Base-by-base conservation (phyloP, 495 filamentous ascomycete genomes). In the Tetracladium marchalianum region DNA sequence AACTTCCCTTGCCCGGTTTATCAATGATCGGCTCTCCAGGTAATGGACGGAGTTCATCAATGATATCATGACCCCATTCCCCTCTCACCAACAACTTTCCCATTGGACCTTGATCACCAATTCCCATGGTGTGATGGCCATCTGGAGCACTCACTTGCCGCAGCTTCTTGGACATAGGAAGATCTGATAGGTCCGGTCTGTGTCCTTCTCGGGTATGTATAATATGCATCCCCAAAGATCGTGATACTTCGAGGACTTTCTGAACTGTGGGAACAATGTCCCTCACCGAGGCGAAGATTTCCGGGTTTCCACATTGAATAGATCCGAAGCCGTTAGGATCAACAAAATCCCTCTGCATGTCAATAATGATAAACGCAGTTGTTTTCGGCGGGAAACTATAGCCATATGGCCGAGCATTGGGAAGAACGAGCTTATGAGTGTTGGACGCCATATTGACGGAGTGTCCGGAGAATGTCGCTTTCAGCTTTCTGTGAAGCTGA, bases 121-220 rank as follows among this genome's bases (percentile, higher is more conserved):
- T 81, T 0, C 73, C 77, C 16, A 81, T 59, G 2, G 47, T 54
- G 42, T 58, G 55, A 2, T 68, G 66, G 12, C 69, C 55, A 51
- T 77, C 78, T 41, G 80, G 76, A 15, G 65, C 61, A 27, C 71
- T 78, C 12, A 58, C 35, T 42, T 58, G 55, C 5, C 80, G 71
- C 45, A 69, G 69, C 5, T 64, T 53, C 57, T 84, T 78, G 33
- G 78, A 62, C 8, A 65, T 59, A 0, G 74, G 72, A 4, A 81
- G 66, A 31, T 75, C 78, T 0, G 77, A 75, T 2, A 82, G 64
- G 56, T 82, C 75, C 1, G 78, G 63, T 24, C 74, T 71, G 55
- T 83, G 80, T 11, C 80, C 76, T 69, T 84, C 79, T 24, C 81
- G 70, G 17, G 81, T 85, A 59, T 81, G 76, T 44, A 84, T 83